These are phyloP conservation scores for Cenchrus americanus DNA, from an alignment of 176 grass and related monocot species.

Conservation along the genomic window DNA sequence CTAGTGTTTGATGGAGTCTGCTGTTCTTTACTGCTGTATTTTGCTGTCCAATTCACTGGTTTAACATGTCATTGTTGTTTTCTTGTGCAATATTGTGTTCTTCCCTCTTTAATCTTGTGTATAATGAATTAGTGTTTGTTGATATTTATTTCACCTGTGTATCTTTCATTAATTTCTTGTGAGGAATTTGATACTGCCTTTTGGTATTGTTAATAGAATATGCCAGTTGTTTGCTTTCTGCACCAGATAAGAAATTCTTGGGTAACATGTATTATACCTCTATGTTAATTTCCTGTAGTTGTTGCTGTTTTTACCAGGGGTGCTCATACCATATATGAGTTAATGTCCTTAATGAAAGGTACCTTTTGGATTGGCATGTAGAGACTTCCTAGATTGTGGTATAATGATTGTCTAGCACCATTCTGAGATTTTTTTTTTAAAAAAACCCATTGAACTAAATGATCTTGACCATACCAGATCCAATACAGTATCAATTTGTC, in stretches of 20 bases:
- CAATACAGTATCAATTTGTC: conserved; percentile 9
- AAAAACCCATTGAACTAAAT: neutral
- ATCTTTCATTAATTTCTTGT: neutral
- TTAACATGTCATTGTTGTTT: neutral
- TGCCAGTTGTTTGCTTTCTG: conserved; percentile 26
- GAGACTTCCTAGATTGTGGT: conserved; percentile 15
- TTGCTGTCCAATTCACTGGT: neutral
- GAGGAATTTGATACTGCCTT: neutral
- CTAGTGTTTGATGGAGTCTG: neutral
- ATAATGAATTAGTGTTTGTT: neutral
- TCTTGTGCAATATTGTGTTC: neutral
- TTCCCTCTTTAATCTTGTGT: conserved; percentile 5
- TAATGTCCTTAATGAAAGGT: conserved; percentile 21
- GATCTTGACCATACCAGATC: conserved; percentile 2
- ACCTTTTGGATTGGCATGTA: conserved; percentile 3
- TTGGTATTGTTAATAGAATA: conserved; percentile 22
- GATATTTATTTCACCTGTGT: neutral
- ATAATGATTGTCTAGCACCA: conserved; percentile 11
- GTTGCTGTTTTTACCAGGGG: conserved; percentile 20
- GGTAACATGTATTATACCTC: conserved; percentile 7
- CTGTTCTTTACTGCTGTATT: conserved; percentile 8
- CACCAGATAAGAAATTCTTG: conserved; percentile 7
- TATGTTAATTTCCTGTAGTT: neutral
- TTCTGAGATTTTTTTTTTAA: neutral
- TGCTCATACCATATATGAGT: conserved; percentile 30